Conservation (phyloP, 2,329 filamentous ascomycete species). For the Ophiostoma perfectum region DNA sequence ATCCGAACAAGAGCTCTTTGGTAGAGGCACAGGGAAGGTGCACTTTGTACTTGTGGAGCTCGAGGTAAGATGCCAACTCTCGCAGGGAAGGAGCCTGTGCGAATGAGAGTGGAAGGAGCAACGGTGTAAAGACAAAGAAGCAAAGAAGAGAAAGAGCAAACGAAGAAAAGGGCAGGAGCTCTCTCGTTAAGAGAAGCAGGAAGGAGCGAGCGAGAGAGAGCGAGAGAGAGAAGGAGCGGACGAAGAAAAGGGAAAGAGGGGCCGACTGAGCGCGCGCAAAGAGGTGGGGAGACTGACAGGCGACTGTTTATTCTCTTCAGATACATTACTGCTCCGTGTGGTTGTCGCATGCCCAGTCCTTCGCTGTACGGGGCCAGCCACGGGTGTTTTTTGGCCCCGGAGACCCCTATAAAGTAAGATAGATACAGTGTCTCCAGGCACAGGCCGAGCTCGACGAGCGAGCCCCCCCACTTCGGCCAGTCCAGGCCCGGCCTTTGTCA, state of each 20-base stretch:
- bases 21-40: background rate
- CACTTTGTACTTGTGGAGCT: background rate
- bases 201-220: background rate
- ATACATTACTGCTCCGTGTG: background rate
- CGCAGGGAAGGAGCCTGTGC: background rate
- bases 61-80: background rate
- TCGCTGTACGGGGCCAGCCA: background rate
- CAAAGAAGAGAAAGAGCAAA: background rate
- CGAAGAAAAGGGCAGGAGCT: background rate
- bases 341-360: background rate
- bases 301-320: background rate
- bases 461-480: slow-evolving; percentile 6
- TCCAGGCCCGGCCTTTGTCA: slow-evolving; percentile 6
- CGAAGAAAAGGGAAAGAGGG: slow-evolving; percentile 12
- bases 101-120: background rate
- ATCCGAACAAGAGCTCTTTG: background rate
- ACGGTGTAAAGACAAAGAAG: background rate
- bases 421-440: background rate
- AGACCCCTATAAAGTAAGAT: background rate
- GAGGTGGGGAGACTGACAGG: background rate
- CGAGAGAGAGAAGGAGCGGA: background rate
- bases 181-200: background rate
- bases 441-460: no score
- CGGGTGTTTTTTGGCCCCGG: background rate
- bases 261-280: slow-evolving; percentile 1